Base-by-base conservation (phyloP, 2,329 filamentous ascomycete genomes). In the Colletotrichum lindemuthianum region DNA sequence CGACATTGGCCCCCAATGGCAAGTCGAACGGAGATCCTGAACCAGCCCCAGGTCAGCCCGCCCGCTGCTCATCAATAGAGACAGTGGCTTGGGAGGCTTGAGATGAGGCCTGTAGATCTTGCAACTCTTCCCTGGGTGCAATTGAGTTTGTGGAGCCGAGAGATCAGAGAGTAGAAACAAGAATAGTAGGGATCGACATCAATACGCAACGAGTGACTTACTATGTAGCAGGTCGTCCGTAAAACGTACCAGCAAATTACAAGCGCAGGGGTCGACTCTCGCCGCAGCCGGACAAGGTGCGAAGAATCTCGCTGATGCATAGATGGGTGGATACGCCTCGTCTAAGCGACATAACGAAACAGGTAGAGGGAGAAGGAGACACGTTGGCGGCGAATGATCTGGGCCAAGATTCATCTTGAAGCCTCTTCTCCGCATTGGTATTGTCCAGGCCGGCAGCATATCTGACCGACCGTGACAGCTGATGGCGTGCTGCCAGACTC, bases 31-130 rank as follows among this genome's bases (percentile, higher is more conserved):
- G 24, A 24, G 24, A 24, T 24, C 24, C 24, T 24, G 24, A 24
- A 24, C 24, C 24, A 24, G 24, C 24, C 39, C 13, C 36, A 50
- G 49, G 55, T 47, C 37, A 54, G 12, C 45, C 49, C 43, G 49
- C 32, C 48, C 15, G 12, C 34, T 53, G 11, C 32, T 59, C 36
- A 48, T 52, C 40, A 63, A 48, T 41, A 44, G 49, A 52, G 48
- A 53, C 49, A 39, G 47, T 43, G 52, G 60, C 54, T 51, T 52
- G 55, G 51, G 49, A 65, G 45, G 61, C 57, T 54, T 65, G 50
- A 65, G 61, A 65, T 65, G 58, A 65, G 50, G 55, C 61, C 51
- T 36, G 51, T 61, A 65, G 61, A 65, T 65, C 58, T 51, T 61
- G 61, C 45, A 40, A 51, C 51, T 56, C 39, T 60, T 45, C 45